These are phyloP conservation scores for Haematococcus sp. DNA, from an alignment of 139 green algal species.

Conservation along the genomic window DNA sequence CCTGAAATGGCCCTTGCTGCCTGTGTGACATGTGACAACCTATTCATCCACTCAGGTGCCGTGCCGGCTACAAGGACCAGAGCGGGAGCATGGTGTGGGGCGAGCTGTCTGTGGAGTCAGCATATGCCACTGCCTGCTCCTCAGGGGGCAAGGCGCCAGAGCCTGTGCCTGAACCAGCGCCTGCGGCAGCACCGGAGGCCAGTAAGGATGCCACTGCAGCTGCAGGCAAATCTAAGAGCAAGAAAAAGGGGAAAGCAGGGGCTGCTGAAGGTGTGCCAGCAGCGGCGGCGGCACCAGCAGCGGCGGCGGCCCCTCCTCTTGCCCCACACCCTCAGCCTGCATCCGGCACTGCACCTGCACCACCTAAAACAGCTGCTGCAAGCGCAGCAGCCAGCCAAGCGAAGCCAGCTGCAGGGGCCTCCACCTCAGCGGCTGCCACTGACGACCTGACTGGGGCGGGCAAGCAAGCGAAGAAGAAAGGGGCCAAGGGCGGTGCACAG, in stretches of 20 bases:
- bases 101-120: too few relatives aligned
- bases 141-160: background rate
- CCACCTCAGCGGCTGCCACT: too few relatives aligned
- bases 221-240: slow-evolving; percentile 5
- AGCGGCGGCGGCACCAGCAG: slow-evolving; percentile 3
- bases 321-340: too few relatives aligned
- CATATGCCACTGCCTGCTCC: background rate
- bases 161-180: background rate
- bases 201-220: background rate
- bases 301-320: slow-evolving; percentile 8
- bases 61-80: too few relatives aligned
- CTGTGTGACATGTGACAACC: background rate
- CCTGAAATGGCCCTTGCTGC: background rate
- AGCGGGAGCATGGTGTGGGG: too few relatives aligned
- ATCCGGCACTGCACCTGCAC: too few relatives aligned
- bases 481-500: too few relatives aligned
- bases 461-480: too few relatives aligned
- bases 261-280: background rate
- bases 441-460: too few relatives aligned
- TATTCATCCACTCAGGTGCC: background rate
- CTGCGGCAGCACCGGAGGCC: background rate
- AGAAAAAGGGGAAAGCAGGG: background rate
- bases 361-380: too few relatives aligned
- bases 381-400: too few relatives aligned
- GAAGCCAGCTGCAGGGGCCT: too few relatives aligned